Evolutionary conservation across 2,329 filamentous ascomycete genomes (phyloP), one percentile per base, ranked within the genome.

Genomic region (Ceratocystis albifundus): DNA sequence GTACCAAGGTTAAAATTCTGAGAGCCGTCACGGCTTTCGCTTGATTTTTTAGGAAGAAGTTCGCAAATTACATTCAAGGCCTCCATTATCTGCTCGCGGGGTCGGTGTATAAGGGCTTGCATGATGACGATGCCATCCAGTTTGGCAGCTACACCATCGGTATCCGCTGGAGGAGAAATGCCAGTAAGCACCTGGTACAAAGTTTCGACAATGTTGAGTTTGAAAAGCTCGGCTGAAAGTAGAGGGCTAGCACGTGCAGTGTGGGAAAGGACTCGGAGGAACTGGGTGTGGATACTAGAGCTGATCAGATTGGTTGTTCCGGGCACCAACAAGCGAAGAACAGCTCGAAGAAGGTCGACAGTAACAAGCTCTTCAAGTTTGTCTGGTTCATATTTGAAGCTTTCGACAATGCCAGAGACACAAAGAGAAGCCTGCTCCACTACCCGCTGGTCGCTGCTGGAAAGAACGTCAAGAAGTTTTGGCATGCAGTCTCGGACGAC

Each of bases 31-130:
- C 46, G 44, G 63, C 17, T 55, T 22, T 62, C 75, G 55, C 75
- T 74, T 17, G 77, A 74, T 62, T 80, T 80, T 59, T 74, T 69
- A 1, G 93, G 92, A 45, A 99, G 81, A 36, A 99, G 80, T 77
- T 99, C 94, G 77, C 94, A 96, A 70, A 99, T 91, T 69, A 99
- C 91, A 74, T 97, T 97, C 69, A 99, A 82, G 1, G 95, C 96
- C 78, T 99, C 94, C 71, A 93, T 94, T 20, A 99, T 89, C 76
- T 99, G 94, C 71, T 99, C 95, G 66, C 92, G 87, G 5, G 94
- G 94, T 50, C 93, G 87, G 73, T 97, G 94, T 64, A 99, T 96
- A 69, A 99, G 81, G 46, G 95, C 91, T 77, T 99, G 94, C 95
- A 99, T 99, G 72, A 99, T 94, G 59, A 99, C 84, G 66, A 97